Base-by-base conservation (phyloP, 73 alveolate species). In the Stentor roeselii region DNA sequence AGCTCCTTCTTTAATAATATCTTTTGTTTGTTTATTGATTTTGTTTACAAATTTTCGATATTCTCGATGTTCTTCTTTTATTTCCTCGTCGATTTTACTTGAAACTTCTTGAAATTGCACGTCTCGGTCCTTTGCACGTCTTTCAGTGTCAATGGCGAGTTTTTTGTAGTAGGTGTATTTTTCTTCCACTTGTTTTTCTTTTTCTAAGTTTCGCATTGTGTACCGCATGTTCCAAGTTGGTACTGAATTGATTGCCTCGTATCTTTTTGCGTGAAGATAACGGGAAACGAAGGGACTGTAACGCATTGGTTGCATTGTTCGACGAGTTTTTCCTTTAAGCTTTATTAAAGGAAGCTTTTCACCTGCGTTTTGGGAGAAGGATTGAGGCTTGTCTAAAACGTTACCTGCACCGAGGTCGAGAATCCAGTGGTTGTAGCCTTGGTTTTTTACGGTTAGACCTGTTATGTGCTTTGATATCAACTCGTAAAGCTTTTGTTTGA, bases 341-440 rank as follows among this genome's bases (percentile, higher is more conserved):
- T 74, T 78, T 78, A 41, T 60, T 84, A 75, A 11, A 84, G 86
- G 60, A 86, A 78, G 84, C 67, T 75, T 39, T 75, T 30, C 30
- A 39, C 0, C 41, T 82, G 11, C 77, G 84, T 59, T 59, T 41
- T 41, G 59, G 38, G 84, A 67, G 15, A 60, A 41, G 60, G 83
- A 85, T 31, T 80, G 89, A 60, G 60, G n/a, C 11, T 36, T 78
- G 36, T 82, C 41, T 21, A 88, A 59, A 35, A 88, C 86, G 78
- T 88, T 88, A 30, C 94, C 94, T 31, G 92, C 88, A 30, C 94
- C 94, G 74, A 88, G 82, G 78, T 88, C 94, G 21, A 88, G 59
- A 41, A 83, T 82, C 89, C 94, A 88, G n/a, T 88, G 78, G n/a
- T 82, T 88, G 6, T 82, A 39, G 59, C 89, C 89, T 50, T 78